A percentile compares a stretch with the other conserved stretches of the same genome.
Conservation (phyloP, 805 yeast genomes). For the Lachancea quebecensis region DNA sequence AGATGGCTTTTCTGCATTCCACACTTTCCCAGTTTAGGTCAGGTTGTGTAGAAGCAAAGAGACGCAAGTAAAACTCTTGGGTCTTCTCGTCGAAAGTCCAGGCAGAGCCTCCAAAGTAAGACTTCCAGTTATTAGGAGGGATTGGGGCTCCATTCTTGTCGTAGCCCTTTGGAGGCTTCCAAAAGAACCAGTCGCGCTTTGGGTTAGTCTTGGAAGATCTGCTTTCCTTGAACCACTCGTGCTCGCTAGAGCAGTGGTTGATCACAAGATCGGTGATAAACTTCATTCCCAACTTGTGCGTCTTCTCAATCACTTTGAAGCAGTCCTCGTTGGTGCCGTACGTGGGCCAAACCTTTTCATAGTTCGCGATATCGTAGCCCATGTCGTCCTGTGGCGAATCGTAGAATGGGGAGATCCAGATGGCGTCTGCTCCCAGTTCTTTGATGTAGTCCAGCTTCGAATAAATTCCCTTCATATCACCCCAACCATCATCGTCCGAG, state of each 20-base stretch:
- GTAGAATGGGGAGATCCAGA: constrained; percentile 54
- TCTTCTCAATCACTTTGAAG: constrained; percentile 40
- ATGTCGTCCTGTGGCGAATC: constrained; percentile 54
- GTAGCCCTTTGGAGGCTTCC: constrained; percentile 44
- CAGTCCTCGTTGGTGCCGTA: constrained; percentile 51
- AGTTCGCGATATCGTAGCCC: constrained; percentile 56
- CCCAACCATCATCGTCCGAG: constrained; percentile 52
- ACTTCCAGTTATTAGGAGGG: constrained; percentile 55
- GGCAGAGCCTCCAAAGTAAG: constrained; percentile 47
- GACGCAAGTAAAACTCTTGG: constrained; percentile 47
- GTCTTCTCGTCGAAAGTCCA: constrained; percentile 51
- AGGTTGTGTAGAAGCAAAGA: constrained; percentile 51
- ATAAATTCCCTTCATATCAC: constrained; percentile 49
- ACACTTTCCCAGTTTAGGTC: constrained; percentile 55
- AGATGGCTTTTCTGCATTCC: constrained; percentile 30
- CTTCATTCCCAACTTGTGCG: constrained; percentile 45
- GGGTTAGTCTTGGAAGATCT: constrained; percentile 43
- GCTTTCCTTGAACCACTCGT: constrained; percentile 52
- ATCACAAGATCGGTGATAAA: constrained; percentile 49
- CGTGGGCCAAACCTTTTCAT: constrained; percentile 42
- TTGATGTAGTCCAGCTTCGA: constrained; percentile 46
- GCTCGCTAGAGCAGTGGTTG: constrained; percentile 50
- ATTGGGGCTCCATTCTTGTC: constrained; percentile 41
- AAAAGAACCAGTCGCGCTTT: constrained; percentile 55
- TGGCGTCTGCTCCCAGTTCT: constrained; percentile 41